Evolutionary conservation across 805 yeast genomes (phyloP).

Genomic region (Pichia pseudocactophila): DNA sequence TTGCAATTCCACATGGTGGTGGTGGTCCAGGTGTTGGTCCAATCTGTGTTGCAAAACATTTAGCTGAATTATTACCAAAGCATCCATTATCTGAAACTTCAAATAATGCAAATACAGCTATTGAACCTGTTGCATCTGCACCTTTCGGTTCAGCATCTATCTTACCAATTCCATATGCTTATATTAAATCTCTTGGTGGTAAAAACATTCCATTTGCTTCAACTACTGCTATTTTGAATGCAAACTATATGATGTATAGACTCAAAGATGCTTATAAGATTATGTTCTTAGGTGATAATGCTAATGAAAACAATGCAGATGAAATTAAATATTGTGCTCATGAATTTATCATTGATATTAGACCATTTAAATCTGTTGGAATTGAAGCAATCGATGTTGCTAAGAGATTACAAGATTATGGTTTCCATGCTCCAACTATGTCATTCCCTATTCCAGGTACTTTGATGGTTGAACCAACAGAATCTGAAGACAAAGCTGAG

Average conservation of each 20-base stretch:
- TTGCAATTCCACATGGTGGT: slow-evolving; percentile 97
- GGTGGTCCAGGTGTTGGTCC: slow-evolving; percentile 99
- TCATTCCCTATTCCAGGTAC: slow-evolving; percentile 98
- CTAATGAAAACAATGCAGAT: slow-evolving; percentile 11
- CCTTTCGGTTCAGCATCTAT: slow-evolving; percentile 95
- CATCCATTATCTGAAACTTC: slow-evolving; percentile 59
- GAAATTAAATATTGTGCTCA: slow-evolving; percentile 79
- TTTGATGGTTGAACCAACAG: slow-evolving; percentile 97
- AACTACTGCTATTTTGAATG: slow-evolving; percentile 84
- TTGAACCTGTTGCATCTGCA: slow-evolving; percentile 80
- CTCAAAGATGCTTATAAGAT: slow-evolving; percentile 65
- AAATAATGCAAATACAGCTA: slow-evolving; percentile 37
- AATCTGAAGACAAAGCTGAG: slow-evolving; percentile 82
- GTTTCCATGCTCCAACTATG: slow-evolving; percentile 98
- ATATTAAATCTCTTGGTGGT: slow-evolving; percentile 90
- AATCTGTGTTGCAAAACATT: slow-evolving; percentile 80
- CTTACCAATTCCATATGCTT: slow-evolving; percentile 87
- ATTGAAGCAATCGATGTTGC: slow-evolving; percentile 96
- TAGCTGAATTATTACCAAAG: slow-evolving; percentile 72
- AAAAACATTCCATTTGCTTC: slow-evolving; percentile 79
- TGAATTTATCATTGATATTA: slow-evolving; percentile 87
- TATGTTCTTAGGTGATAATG: slow-evolving; percentile 52
- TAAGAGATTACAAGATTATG: slow-evolving; percentile 93
- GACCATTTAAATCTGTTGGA: slow-evolving; percentile 72
- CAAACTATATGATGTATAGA: slow-evolving; percentile 87